phyloP scores from a whole-genome alignment of 2,329 filamentous ascomycete species.

The Colletotrichum destructivum region DNA sequence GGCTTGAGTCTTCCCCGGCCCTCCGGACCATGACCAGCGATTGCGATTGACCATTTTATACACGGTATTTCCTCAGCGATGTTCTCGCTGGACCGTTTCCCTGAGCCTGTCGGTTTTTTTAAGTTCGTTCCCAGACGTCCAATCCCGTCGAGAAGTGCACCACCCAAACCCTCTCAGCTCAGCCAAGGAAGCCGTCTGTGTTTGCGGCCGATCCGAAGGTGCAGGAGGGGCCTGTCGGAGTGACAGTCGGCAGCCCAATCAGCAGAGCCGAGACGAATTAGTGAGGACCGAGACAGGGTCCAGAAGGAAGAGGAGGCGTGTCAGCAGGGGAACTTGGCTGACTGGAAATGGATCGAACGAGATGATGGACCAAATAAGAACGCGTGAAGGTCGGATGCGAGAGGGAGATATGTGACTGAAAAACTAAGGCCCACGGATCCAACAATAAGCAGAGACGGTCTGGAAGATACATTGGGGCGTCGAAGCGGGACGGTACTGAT shows the following conservation, averaged over 20 bases:
- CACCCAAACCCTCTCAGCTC: conserved; percentile 26
- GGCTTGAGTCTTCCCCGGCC: conserved; percentile 10
- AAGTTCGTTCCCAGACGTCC: conserved; percentile 5
- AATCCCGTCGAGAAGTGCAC: conserved; percentile 14
- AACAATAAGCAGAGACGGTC: conserved; percentile 9
- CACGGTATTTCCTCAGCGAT: background rate
- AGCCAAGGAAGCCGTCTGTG: conserved; percentile 8
- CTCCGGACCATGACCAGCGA: conserved; percentile 40
- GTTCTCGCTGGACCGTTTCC: background rate
- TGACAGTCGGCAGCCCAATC: conserved; percentile 11
- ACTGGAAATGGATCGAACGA: conserved; percentile 7
- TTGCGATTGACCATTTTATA: conserved; percentile 35
- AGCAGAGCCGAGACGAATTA: background rate
- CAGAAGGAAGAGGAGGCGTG: conserved; percentile 10
- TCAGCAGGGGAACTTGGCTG: conserved; percentile 4
- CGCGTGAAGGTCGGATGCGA: background rate
- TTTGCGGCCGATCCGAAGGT: conserved; percentile 9
- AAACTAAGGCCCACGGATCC: conserved; percentile 1
- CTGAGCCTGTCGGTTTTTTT: background rate
- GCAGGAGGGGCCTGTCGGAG: conserved; percentile 2
- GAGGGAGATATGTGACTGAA: conserved; percentile 12
- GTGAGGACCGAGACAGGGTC: conserved; percentile 21
- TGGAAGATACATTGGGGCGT: conserved; percentile 8
- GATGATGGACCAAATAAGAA: conserved; percentile 4
- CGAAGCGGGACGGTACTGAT: conserved; percentile 4